Evolutionary conservation across 2,329 filamentous ascomycete genomes (phyloP), one percentile per base, ranked within the genome.

Genomic region (Nigrograna mackinnonii): DNA sequence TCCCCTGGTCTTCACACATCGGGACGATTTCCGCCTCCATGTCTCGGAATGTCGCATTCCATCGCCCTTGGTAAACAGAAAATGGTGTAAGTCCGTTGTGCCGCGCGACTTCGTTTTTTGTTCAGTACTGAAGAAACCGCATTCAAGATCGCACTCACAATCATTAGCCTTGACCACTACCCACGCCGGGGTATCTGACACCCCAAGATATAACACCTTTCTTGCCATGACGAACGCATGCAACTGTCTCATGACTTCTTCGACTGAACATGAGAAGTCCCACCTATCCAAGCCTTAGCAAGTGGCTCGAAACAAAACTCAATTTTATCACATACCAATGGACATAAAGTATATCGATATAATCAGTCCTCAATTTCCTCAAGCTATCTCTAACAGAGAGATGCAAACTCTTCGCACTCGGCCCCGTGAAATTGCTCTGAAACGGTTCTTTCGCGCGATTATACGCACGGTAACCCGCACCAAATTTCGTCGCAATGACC

Each of bases 11-110:
- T 18, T 71, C 71, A 37, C 66, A 72, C 83, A 86, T 86, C 20
- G 81, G 81, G 22, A 86, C 73, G 49, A 85, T 81, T 7, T 85
- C 82, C 9, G 80, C 71, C 67, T 85, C 82, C 35, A 86, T 77
- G 57, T 88, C 85, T 12, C 85, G 77, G 11, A 40, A 45, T 3
- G 35, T 60, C 33, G 68, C 60, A 35, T 60, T 68, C 66, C 66
- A 73, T 3, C 63, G 60, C 42, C 63, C 57, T 55, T 70, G 54
- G 57, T 70, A 67, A 50, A 72, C 46, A 41, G 58, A 57, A 55
- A 72, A 66, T 22, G 57, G 46, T 24, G 58, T 45, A 34, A 65
- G 39, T 50, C 67, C 58, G 57, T 71, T 53, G 41, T 60, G 34
- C 47, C 64, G 60, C 30, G 64, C 67, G 60, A 41, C 47, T 69